These are phyloP conservation scores for Penicillium expansum DNA, from an alignment of 2,329 filamentous ascomycete species.

Conservation along the genomic window DNA sequence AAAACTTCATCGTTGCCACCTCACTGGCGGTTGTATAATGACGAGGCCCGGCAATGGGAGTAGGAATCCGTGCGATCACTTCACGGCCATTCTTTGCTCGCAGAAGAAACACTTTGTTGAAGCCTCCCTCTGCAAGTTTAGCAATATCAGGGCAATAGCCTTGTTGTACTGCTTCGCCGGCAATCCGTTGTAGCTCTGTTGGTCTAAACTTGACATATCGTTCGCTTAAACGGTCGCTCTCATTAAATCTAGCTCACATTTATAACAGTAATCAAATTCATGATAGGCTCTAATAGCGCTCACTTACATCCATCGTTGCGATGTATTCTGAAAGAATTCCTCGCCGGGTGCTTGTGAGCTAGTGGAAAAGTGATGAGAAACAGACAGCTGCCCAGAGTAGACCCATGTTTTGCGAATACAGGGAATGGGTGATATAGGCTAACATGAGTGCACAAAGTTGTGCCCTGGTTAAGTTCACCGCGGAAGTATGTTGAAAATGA, in stretches of 20 bases:
- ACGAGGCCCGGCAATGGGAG: constrained; percentile 27
- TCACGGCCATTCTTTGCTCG: constrained; percentile 22
- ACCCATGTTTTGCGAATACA: not conserved
- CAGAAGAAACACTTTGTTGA: constrained; percentile 32
- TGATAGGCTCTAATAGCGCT: too few species aligned
- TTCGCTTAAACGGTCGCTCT: constrained; percentile 19
- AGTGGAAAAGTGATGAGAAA: constrained; percentile 11
- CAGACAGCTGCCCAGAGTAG: not conserved
- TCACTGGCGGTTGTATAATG: constrained; percentile 29
- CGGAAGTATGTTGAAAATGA: not conserved
- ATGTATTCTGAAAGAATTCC: constrained; percentile 14
- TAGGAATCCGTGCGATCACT: constrained; percentile 31
- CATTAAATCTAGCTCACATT: constrained; percentile 22
- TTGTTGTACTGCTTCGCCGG: constrained; percentile 22
- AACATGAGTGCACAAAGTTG: not conserved
- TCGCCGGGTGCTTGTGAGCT: constrained; percentile 7
- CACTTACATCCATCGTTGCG: too few species aligned
- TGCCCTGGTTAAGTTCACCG: too few species aligned
- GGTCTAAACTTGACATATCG: constrained; percentile 24
- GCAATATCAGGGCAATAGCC: constrained; percentile 18
- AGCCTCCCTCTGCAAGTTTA: constrained; percentile 27
- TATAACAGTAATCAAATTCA: too few species aligned
- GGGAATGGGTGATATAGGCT: not conserved
- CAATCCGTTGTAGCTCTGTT: constrained; percentile 24
- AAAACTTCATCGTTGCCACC: constrained; percentile 28